phyloP scores from a whole-genome alignment of 805 yeast species.

The Wickerhamiella brachini region DNA sequence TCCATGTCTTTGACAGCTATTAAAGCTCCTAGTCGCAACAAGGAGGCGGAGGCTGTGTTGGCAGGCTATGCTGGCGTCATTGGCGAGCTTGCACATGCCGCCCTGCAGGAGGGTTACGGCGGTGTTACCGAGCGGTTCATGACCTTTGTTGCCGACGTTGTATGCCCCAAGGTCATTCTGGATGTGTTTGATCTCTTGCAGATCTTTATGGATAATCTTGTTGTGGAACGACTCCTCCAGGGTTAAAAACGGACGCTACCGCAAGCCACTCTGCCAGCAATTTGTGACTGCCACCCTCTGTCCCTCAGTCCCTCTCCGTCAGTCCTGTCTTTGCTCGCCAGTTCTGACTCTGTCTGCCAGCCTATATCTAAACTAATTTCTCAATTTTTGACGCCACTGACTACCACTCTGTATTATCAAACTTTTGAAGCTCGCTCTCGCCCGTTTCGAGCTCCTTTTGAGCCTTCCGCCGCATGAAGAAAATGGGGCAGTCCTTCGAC shows the following conservation, averaged over 20 bases:
- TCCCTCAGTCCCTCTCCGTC: too few relatives aligned
- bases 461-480: constrained; percentile 86
- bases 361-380: neutral
- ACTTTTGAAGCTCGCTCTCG: constrained; percentile 44
- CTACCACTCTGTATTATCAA: constrained; percentile 37
- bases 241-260: too few relatives aligned
- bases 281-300: too few relatives aligned
- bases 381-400: neutral
- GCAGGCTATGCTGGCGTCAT: neutral
- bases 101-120: neutral
- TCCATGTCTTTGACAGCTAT: neutral
- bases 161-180: neutral
- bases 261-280: too few relatives aligned
- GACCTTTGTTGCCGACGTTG: neutral
- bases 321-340: too few relatives aligned
- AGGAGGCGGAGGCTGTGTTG: neutral
- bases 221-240: neutral
- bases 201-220: neutral
- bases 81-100: neutral
- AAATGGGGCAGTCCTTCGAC: constrained; percentile 92
- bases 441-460: constrained; percentile 57
- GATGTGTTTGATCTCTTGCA: neutral
- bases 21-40: neutral
- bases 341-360: too few relatives aligned
- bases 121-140: neutral